Evolutionary conservation across 805 yeast species (phyloP).

Genomic region (Kluyveromyces starmeri): DNA sequence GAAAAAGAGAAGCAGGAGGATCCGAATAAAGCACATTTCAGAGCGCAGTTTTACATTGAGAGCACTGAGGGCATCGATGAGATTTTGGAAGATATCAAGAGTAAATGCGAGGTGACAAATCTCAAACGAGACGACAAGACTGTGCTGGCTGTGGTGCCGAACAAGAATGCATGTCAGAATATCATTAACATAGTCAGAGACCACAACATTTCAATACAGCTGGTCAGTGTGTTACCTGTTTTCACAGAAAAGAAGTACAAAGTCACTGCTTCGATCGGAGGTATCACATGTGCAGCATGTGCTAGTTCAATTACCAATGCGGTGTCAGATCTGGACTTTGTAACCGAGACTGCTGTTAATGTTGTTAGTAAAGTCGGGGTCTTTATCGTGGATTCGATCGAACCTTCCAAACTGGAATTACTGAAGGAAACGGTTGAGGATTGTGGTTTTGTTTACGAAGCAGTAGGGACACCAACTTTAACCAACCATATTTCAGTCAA

Average conservation of each 20-base stretch:
- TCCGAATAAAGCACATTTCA: background rate
- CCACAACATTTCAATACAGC: constrained; percentile 39
- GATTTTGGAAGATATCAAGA: background rate
- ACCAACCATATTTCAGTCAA: constrained; percentile 41
- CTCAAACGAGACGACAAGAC: background rate
- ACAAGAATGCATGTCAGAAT: constrained; percentile 10
- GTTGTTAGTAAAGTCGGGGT: constrained; percentile 53
- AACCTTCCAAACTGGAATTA: constrained; percentile 28
- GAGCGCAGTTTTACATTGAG: constrained; percentile 1
- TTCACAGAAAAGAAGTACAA: constrained; percentile 39
- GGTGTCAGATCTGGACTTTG: constrained; percentile 40
- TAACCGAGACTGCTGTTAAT: constrained; percentile 45
- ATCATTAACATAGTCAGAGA: constrained; percentile 42
- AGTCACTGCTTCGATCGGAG: constrained; percentile 56
- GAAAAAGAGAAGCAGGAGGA: background rate
- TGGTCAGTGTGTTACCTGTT: constrained; percentile 54
- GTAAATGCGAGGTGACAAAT: background rate
- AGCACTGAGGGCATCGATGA: background rate
- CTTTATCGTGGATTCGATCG: constrained; percentile 44
- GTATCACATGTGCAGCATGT: constrained; percentile 71
- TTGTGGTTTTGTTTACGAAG: constrained; percentile 54
- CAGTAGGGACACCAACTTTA: constrained; percentile 34
- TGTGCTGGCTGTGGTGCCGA: constrained; percentile 1
- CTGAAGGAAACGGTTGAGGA: constrained; percentile 51
- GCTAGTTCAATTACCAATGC: constrained; percentile 45